Evolutionary conservation across 2,329 filamentous ascomycete genomes (phyloP).

Genomic region (Diaporthe helianthi): DNA sequence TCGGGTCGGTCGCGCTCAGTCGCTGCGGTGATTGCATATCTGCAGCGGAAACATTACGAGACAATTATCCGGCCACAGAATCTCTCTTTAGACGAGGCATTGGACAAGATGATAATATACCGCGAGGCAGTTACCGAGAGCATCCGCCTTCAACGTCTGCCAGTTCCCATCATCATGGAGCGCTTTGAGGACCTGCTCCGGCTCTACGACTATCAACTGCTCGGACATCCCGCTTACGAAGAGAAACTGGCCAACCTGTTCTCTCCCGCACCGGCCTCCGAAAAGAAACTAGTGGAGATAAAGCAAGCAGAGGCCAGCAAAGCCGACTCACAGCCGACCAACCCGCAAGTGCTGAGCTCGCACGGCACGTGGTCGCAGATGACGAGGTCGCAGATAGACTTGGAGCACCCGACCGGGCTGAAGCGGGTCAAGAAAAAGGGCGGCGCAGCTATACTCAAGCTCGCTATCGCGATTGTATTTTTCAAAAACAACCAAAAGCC

Average conservation of each 20-base stretch:
- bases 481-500: conserved; percentile 25
- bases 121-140: conserved; percentile 24
- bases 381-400: background rate
- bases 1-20: conserved; percentile 23
- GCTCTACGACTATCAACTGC: conserved; percentile 13
- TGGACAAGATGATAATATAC: conserved; percentile 5
- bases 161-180: conserved; percentile 24
- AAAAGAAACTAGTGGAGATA: background rate
- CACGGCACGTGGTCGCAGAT: background rate
- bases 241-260: conserved; percentile 7
- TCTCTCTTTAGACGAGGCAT: background rate
- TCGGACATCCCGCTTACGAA: conserved; percentile 4
- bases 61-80: background rate
- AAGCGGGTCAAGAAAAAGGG: conserved; percentile 28
- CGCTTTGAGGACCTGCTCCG: conserved; percentile 18
- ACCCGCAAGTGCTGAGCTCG: conserved; percentile 5
- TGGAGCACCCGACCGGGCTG: background rate
- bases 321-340: background rate
- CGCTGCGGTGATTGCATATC: conserved; percentile 22
- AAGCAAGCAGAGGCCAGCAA: background rate
- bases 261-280: background rate
- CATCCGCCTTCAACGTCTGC: conserved; percentile 8
- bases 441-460: conserved; percentile 20
- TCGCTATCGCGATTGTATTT: background rate
- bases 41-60: conserved; percentile 25